Evolutionary conservation across 1,284 basidiomycete species (phyloP), one percentile per base, ranked within the genome.

Genomic region (Tilletia indica): DNA sequence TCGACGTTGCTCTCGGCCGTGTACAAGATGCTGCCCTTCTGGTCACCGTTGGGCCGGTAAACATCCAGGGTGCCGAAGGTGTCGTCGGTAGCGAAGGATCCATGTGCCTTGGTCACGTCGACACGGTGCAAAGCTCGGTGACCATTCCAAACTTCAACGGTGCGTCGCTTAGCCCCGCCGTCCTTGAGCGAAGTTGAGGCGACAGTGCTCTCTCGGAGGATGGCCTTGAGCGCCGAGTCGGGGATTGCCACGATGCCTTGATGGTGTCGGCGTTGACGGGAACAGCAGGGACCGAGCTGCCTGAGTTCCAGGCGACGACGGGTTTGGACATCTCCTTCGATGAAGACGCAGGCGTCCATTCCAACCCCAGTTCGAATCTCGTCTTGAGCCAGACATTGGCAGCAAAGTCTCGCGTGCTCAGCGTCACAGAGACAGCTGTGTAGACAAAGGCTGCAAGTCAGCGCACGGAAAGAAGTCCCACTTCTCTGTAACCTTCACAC

Each of bases 171-270:
- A 14, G 74, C 76, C 14, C 78, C 74, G 12, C 34, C 36, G 0
- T 64, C 61, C 61, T 64, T 64, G 12, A 34, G 95, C 89, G n/a
- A 90, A 91, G 78, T 95, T 92, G 14, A 90, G 88, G 0, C 89
- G 87, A 8, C 89, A 89, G 80, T 95, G 95, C 80, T 93, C 91
- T 75, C 93, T 90, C 75, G 71, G 70, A 82, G 77, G 25, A 82
- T 68, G 19, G 68, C 45, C n/a, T 73, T 42, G 6, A 64, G 71
- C 70, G 81, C 82, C 21, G 72, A 67, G 49, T 80, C 69, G 38
- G 81, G 31, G 71, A 90, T 88, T 25, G 31, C 61, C 61, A 64
- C 3, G 21, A 11, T 19, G 61, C 61, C 36, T 64, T 64, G 61
- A 39, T 34, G 31, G 61, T 64, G 36, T 64, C 61, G 61, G 31